A percentile compares a stretch with the other conserved stretches of the same genome.
These are phyloP conservation scores for Cyberlindnera maritima DNA, from an alignment of 805 yeast species.

Conservation along the genomic window DNA sequence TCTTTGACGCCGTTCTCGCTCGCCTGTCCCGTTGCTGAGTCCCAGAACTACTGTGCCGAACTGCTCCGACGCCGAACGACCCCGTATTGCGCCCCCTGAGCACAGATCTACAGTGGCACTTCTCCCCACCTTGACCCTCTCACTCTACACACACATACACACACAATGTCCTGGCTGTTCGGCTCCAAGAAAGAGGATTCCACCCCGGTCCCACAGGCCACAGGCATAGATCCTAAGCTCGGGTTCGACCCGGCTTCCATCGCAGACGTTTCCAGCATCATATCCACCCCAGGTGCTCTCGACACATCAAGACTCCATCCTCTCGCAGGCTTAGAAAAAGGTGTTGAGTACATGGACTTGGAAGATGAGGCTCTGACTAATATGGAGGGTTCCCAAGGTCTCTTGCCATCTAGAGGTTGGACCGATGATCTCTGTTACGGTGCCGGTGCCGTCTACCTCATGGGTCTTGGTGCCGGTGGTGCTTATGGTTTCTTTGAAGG, in stretches of 20 bases:
- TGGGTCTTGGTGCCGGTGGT: constrained; percentile 90
- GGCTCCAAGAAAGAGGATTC: constrained; percentile 27
- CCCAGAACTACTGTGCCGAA: background rate
- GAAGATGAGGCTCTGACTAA: constrained; percentile 76
- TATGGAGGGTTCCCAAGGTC: constrained; percentile 86
- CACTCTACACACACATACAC: constrained; percentile 1
- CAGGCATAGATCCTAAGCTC: constrained; percentile 24
- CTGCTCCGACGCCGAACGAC: background rate
- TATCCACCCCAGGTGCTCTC: constrained; percentile 57
- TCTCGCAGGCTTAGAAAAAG: constrained; percentile 86
- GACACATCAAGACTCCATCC: constrained; percentile 83
- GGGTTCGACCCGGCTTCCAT: constrained; percentile 69
- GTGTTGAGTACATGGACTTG: constrained; percentile 84
- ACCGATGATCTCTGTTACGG: constrained; percentile 97
- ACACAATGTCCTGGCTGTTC: constrained; percentile 30
- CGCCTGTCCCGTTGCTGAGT: background rate
- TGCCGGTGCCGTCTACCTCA: constrained; percentile 87
- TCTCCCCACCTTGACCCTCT: background rate
- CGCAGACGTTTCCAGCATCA: constrained; percentile 58
- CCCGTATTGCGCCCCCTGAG: background rate
- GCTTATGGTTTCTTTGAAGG: constrained; percentile 87
- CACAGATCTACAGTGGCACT: constrained; percentile 1
- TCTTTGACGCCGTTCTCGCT: background rate
- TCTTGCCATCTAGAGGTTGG: constrained; percentile 97
- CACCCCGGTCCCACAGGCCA: constrained; percentile 11